Conservation (phyloP, 2,329 filamentous ascomycete genomes). For the Epichloe baconii region DNA sequence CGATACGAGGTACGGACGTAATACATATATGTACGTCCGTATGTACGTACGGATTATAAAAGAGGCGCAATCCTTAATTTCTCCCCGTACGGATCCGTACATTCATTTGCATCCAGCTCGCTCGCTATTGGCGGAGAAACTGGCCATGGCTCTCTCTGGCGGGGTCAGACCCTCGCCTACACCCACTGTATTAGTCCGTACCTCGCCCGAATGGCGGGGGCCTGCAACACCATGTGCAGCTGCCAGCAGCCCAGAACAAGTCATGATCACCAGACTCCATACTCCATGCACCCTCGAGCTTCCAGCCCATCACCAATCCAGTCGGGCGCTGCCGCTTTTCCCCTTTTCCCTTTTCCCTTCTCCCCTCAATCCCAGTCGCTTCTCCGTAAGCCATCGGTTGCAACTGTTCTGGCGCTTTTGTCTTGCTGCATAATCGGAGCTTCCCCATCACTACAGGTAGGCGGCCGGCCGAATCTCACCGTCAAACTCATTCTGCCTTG, state of each 20-base stretch:
- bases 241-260: too few species aligned
- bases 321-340: background rate
- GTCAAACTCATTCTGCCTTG: too few species aligned
- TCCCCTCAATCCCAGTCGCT: background rate
- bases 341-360: background rate
- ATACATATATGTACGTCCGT: too few species aligned
- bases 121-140: slow-evolving; percentile 4
- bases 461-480: too few species aligned
- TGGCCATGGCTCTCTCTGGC: background rate
- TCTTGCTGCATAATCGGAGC: too few species aligned
- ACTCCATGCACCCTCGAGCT: background rate
- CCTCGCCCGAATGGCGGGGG: background rate
- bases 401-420: too few species aligned
- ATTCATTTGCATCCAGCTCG: background rate
- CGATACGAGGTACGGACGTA: background rate
- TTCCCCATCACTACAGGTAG: too few species aligned
- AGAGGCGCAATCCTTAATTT: too few species aligned
- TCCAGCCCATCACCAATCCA: background rate
- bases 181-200: background rate
- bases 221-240: too few species aligned
- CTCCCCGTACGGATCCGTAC: background rate
- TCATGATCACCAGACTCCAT: too few species aligned
- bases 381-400: too few species aligned
- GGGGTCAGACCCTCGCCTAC: background rate
- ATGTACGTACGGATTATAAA: too few species aligned